Evolutionary conservation across 306 rosid species (phyloP).

Genomic region (Vigna radiata): DNA sequence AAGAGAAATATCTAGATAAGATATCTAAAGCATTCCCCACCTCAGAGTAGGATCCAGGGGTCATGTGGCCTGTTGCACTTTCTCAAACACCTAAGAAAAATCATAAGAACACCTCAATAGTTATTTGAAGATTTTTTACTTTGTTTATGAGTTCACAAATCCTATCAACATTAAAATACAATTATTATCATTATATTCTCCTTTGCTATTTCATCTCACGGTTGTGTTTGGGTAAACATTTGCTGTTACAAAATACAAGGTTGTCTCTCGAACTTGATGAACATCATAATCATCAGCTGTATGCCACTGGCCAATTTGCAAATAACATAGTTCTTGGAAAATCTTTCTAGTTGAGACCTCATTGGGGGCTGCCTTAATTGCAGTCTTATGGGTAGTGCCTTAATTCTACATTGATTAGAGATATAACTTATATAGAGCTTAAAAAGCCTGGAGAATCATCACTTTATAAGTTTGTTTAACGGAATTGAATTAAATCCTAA

Average conservation of each 20-base stretch:
- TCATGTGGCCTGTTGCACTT: slow-evolving; percentile 97
- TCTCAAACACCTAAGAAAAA: slow-evolving; percentile 81
- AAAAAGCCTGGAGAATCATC: too few species aligned
- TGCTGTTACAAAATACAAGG: slow-evolving; percentile 69
- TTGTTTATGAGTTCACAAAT: slow-evolving; percentile 5
- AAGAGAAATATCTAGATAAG: too few species aligned
- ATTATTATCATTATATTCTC: slow-evolving; percentile 11
- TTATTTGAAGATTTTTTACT: background rate
- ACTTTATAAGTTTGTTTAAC: too few species aligned
- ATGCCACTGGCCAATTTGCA: slow-evolving; percentile 98
- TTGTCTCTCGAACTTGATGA: slow-evolving; percentile 87
- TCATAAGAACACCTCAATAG: slow-evolving; percentile 33
- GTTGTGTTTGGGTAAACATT: slow-evolving; percentile 99
- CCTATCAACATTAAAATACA: background rate
- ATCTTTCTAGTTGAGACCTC: too few species aligned
- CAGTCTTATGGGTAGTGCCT: too few species aligned
- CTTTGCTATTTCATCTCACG: slow-evolving; percentile 56
- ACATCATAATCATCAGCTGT: slow-evolving; percentile 89
- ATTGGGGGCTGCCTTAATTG: too few species aligned
- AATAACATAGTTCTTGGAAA: slow-evolving; percentile 23
- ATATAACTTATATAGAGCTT: too few species aligned
- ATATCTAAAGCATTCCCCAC: slow-evolving; percentile 49
- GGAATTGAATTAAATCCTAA: too few species aligned
- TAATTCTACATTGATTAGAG: too few species aligned
- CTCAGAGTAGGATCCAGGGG: slow-evolving; percentile 94